Evolutionary conservation across 768 basidiomycete species (phyloP), one percentile per base, ranked within the genome.

Genomic region (Gyrodon lividus): DNA sequence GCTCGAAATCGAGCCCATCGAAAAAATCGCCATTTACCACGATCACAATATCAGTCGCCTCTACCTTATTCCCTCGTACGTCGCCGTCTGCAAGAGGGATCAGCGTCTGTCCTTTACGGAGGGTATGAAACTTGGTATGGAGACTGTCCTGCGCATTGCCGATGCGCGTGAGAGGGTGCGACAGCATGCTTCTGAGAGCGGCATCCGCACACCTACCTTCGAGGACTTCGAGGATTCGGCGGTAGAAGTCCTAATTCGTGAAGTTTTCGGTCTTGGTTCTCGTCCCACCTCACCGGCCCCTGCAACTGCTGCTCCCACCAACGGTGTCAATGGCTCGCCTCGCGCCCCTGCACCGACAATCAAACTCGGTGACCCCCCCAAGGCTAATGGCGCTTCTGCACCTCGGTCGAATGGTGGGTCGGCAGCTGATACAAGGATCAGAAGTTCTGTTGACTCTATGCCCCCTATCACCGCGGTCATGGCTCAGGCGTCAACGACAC

Each of bases 121-220:
- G 50, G 77, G 72, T 17, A 59, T 66, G 45, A 68, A 68, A 30
- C 71, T 81, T 19, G 76, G 78, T 1, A 62, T 71, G 55, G 66
- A 72, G 51, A 72, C 72, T 0, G 62, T 71, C 3, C 51, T 71
- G 13, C 70, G 68, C 13, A 51, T 77, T 31, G 74, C 72, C 24
- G 65, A 63, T 23, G 72, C 73, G 2, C 70, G 74, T 17, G 77
- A 77, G 51, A 60, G 69, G 10, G 62, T 79, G 4, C 72, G 78
- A 34, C 51, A 59, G 33, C 58, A 55, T 14, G 60, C 64, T 8
- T 67, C 69, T 2, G 67, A 69, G 31, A 69, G 55, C 22, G 67
- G 67, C 4, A 48, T 70, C 23, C 69, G 67, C 8, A 53, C 53
- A 6, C 67, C 67, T n/a, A 65, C 67, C 1, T 69, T 63, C 5